Evolutionary conservation across 2,329 filamentous ascomycete species (phyloP), one percentile per base, ranked within the genome.

Genomic region (Atkinsonella texensis): DNA sequence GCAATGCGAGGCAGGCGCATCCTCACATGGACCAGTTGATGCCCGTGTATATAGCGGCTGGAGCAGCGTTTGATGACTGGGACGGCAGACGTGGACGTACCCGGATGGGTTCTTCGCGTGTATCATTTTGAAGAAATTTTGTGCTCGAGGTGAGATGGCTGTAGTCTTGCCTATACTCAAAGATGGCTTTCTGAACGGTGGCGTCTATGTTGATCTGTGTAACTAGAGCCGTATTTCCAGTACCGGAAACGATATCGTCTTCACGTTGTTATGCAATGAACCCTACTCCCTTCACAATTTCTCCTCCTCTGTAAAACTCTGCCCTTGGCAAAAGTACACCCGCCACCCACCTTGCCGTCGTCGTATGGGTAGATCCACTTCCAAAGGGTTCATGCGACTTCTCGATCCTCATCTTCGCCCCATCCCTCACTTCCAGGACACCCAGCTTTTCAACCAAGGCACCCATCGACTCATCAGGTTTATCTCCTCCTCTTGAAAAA

Each of bases 291-390:
- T 74, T 66, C 53, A 76, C 77, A 4, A 76, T 52, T 2, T 67
- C 68, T 0, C 78, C 79, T 32, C 71, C 70, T 53, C 76, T 70
- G 54, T 71, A 77, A 69, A 77, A 81, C 49, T 66, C 63, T 1
- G 73, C 66, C 1, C 56, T 55, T 0, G 76, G 74, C 17, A 83
- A 55, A 39, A 84, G 55, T 59, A 77, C 65, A 32, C 72, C 70
- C 1, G 69, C 70, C 20, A 83, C 75, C 79, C 79, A 84, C 54
- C 79, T 69, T 13, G 76, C 80, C n/a, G 80, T 84, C 42, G 70
- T 72, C 0, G 79, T 71, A 56, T 84, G 80, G 55, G 68, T 65
- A 46, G 72, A 77, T 0, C 79, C 79, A 50, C 78, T 68, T 0
- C 79, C 79, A 58, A 81, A 80, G 0, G 79, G 77, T 52, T 70